Evolutionary conservation across 768 basidiomycete genomes (phyloP), one percentile per base, ranked within the genome.

Genomic region (Russula dissimulans): DNA sequence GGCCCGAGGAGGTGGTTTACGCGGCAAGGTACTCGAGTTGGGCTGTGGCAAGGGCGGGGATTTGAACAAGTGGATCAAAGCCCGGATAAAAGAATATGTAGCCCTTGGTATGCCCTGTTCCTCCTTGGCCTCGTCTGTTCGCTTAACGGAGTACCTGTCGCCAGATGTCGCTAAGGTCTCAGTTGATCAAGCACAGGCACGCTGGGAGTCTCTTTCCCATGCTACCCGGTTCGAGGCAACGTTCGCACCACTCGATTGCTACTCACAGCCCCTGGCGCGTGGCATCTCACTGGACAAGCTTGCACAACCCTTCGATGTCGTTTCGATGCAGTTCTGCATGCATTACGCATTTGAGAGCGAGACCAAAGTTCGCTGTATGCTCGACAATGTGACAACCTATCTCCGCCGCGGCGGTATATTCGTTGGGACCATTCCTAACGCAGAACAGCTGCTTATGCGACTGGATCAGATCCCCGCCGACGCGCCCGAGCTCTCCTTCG

Each of bases 21-120:
- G 69, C 49, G 94, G 93, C 32, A 88, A 87, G 69, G 91, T 98
- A 26, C 80, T 99, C 22, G 97, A 99, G 73, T 83, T 99, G 73
- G 97, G 95, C 5, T 97, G 95, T 69, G 97, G 97, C n/a, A 99
- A 98, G 73, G 97, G 97, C 11, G 97, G 97, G 5, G 97, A 99
- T 73, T 78, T 98, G 67, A 88, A 82, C 43, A 99, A 99, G 73
- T 99, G 97, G 97, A 77, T 79, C 50, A 92, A 91, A 72, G 93
- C 94, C 15, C 81, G 80, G 50, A 84, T 95, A 38, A 79, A 71
- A 63, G 89, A 92, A 66, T 80, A 92, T 55, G 76, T 92, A 43
- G 92, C 87, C 34, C 79, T 94, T 44, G 95, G 95, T 92, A 57
- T 57, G 12, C 72, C 49, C 71, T 66, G 31, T 50, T 39, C 42